Percentiles rank a stretch among this genome's conserved stretches.
These are phyloP conservation scores for Lactarius psammicola DNA, from an alignment of 768 basidiomycete genomes.

Conservation along the genomic window DNA sequence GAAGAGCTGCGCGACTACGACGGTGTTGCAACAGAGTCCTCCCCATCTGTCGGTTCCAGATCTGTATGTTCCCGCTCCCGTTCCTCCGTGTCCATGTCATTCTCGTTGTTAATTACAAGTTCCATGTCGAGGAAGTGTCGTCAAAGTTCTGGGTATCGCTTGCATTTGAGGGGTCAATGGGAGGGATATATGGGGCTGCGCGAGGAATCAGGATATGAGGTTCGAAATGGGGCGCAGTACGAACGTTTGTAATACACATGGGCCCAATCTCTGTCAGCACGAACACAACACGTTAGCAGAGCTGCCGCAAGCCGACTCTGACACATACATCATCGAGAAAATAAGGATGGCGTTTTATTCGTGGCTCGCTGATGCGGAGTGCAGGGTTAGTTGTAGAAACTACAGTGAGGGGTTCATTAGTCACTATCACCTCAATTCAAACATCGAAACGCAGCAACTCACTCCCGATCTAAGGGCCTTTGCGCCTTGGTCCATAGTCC, in stretches of 20 bases:
- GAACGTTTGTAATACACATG: conserved; percentile 92
- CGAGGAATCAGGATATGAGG: conserved; percentile 21
- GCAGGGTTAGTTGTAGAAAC: conserved; percentile 91
- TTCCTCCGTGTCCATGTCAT: conserved; percentile 66
- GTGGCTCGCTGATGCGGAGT: conserved; percentile 86
- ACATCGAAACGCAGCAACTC: conserved; percentile 36
- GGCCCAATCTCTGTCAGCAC: conserved; percentile 72
- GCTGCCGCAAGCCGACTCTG: conserved; percentile 39
- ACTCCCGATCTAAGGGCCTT: conserved; percentile 94
- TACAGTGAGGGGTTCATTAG: conserved; percentile 38
- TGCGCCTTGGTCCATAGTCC: conserved; percentile 91
- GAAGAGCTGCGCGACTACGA: conserved; percentile 79
- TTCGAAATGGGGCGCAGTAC: conserved; percentile 34
- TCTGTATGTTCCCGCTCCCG: conserved; percentile 67
- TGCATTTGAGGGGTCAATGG: conserved; percentile 87
- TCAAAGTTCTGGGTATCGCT: conserved; percentile 98
- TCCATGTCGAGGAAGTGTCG: conserved; percentile 96
- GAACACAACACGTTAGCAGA: conserved; percentile 24
- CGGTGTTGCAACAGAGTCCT: conserved; percentile 73
- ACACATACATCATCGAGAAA: conserved; percentile 77
- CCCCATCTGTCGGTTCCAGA: conserved; percentile 68
- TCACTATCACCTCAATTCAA: neutral
- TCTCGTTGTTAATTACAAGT: conserved; percentile 81
- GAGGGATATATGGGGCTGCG: conserved; percentile 87
- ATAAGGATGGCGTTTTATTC: conserved; percentile 92